Evolutionary conservation across 768 basidiomycete genomes (phyloP).

Genomic region (Amanita rubescens): DNA sequence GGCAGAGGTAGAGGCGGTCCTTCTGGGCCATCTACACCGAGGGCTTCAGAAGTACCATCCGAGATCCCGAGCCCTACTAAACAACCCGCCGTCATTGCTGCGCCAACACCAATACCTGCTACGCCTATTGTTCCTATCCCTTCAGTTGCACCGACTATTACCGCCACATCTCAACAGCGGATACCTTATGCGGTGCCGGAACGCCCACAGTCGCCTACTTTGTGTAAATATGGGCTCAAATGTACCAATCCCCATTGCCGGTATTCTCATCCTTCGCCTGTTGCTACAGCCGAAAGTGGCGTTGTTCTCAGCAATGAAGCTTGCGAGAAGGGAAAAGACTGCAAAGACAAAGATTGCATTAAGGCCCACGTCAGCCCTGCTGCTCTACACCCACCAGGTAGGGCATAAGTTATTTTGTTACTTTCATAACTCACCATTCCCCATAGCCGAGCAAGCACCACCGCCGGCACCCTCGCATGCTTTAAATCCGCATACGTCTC

Average conservation of each 20-base stretch:
- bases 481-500: constrained; percentile 21
- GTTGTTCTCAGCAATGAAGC: constrained; percentile 91
- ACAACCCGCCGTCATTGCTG: constrained; percentile 14
- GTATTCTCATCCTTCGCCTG: constrained; percentile 95
- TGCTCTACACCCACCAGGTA: constrained; percentile 59
- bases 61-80: not conserved
- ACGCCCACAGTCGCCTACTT: constrained; percentile 76
- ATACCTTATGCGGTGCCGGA: constrained; percentile 57
- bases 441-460: constrained; percentile 28
- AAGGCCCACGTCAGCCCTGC: constrained; percentile 90
- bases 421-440: constrained; percentile 10
- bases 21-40: constrained; percentile 12
- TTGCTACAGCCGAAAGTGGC: constrained; percentile 90
- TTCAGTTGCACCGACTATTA: constrained; percentile 14
- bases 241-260: constrained; percentile 88
- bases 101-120: constrained; percentile 19
- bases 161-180: constrained; percentile 26
- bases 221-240: constrained; percentile 91
- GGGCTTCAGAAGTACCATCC: constrained; percentile 3
- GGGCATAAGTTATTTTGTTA: constrained; percentile 11
- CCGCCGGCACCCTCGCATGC: constrained; percentile 27
- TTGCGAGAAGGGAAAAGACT: constrained; percentile 83
- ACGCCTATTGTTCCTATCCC: constrained; percentile 15
- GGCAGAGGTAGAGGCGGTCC: constrained; percentile 46
- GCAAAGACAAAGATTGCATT: constrained; percentile 90